Conservation (phyloP, 345 rosid genomes). For the Erucastrum elatum region DNA sequence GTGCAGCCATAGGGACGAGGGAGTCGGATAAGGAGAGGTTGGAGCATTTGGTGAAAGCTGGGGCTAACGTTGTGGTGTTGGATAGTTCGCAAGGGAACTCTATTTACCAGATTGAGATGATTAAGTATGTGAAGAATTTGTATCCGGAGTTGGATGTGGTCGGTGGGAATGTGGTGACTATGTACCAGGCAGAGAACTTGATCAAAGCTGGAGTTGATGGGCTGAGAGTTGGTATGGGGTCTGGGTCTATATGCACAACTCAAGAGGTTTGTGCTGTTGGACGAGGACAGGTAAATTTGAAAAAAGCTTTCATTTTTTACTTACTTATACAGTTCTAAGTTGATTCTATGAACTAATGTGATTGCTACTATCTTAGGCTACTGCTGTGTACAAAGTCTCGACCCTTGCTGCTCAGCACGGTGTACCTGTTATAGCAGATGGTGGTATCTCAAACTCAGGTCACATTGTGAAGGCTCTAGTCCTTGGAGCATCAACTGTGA, state of each 20-base stretch:
- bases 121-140: conserved; percentile 60
- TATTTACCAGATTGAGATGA: conserved; percentile 81
- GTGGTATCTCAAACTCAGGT: conserved; percentile 94
- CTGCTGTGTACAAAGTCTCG: conserved; percentile 92
- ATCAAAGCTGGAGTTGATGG: conserved; percentile 83
- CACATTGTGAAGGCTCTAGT: conserved; percentile 85
- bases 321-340: not conserved
- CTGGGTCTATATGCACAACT: conserved; percentile 93
- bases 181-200: conserved; percentile 82
- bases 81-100: conserved; percentile 98
- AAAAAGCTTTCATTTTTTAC: conserved; percentile 3
- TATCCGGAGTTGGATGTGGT: conserved; percentile 81
- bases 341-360: not conserved
- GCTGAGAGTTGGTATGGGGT: conserved; percentile 90
- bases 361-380: conserved; percentile 54
- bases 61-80: conserved; percentile 66
- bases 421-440: conserved; percentile 92
- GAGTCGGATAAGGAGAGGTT: conserved; percentile 79
- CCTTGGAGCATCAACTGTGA: conserved; percentile 92
- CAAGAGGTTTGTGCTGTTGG: conserved; percentile 97
- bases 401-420: conserved; percentile 69
- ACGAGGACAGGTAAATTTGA: conserved; percentile 70
- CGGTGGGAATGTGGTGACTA: conserved; percentile 89
- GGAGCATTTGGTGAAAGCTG: conserved; percentile 81
- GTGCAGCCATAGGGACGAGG: conserved; percentile 83